Percentiles rank a stretch among this genome's conserved stretches.
These are phyloP conservation scores for Tilletia setariae DNA, from an alignment of 1,284 basidiomycete species.

Conservation along the genomic window DNA sequence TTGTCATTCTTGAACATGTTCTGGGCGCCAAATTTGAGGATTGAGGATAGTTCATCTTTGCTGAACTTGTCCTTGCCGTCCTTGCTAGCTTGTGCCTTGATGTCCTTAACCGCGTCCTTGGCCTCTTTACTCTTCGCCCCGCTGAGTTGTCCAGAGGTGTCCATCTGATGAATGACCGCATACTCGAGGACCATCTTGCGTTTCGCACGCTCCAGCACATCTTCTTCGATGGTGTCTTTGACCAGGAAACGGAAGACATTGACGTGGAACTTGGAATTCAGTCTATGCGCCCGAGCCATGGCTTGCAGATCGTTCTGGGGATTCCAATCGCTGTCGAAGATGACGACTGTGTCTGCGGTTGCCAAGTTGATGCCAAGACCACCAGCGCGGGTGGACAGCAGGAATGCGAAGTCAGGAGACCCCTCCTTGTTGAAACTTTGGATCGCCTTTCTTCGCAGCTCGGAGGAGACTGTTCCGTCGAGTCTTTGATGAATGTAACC, in stretches of 20 bases:
- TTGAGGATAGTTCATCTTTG: slow-evolving; percentile 96
- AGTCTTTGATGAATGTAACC: slow-evolving; percentile 79
- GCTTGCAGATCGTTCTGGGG: slow-evolving; percentile 98
- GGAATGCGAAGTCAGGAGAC: slow-evolving; percentile 64
- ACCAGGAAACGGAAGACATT: slow-evolving; percentile 96
- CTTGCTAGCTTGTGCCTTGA: slow-evolving; percentile 12
- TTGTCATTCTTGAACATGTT: slow-evolving; percentile 97
- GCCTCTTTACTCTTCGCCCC: slow-evolving; percentile 68
- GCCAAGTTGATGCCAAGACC: slow-evolving; percentile 58
- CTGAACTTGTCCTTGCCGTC: slow-evolving; percentile 59
- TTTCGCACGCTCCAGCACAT: slow-evolving; percentile 94
- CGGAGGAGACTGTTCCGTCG: slow-evolving; percentile 72
- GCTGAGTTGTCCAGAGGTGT: slow-evolving; percentile 72
- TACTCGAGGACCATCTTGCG: slow-evolving; percentile 99
- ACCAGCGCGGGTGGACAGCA: slow-evolving; percentile 50
- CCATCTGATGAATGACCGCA: slow-evolving; percentile 99
- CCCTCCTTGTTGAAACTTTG: slow-evolving; percentile 72
- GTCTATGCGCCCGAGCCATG: slow-evolving; percentile 80
- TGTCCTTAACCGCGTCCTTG: slow-evolving; percentile 60
- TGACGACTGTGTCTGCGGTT: slow-evolving; percentile 96
- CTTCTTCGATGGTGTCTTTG: slow-evolving; percentile 99
- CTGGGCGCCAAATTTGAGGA: slow-evolving; percentile 97
- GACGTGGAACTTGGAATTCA: slow-evolving; percentile 77
- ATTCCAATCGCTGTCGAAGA: slow-evolving; percentile 86
- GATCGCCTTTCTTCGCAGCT: slow-evolving; percentile 78